Evolutionary conservation across 2,329 filamentous ascomycete species (phyloP), one percentile per base, ranked within the genome.

Genomic region (Hymenoscyphus fraxineus): DNA sequence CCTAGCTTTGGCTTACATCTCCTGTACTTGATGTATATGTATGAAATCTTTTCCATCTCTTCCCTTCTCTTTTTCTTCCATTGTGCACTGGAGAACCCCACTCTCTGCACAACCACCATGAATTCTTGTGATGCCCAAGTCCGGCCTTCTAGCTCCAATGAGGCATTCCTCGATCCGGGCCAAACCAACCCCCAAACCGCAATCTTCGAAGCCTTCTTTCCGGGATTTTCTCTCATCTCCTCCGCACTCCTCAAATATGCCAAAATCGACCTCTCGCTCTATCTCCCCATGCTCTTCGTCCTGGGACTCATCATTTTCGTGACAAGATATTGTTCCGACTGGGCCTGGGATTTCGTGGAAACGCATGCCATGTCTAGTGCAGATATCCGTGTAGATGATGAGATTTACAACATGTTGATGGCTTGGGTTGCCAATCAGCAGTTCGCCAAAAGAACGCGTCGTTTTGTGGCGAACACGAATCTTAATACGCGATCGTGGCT

Each of bases 401-500:
- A 91, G 73, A 85, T 89, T 64, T 91, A 90, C 78, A 88, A 88
- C 72, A 89, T 90, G 71, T 72, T 91, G 51, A 90, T 91, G 86
- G 81, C 80, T 32, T 91, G 88, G 88, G 81, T 91, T 2, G 81
- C 87, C 1, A 76, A 79, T 40, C 88, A 91, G 74, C 75, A 77
- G 3, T 90, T 90, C 68, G 81, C 86, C 22, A 81, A 83, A 66
- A 77, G 78, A 5, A 84, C 87, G 0, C 84, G 85, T 15, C 81
- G 82, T 56, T 88, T 90, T 68, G 81, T 90, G 12, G 88, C 85
- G 51, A 88, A 88, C 71, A 88, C 86, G 6, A 84, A 83, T 69
- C 72, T 87, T 41, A 84, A 81, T 70, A 85, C 80, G 2, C 79
- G 83, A 15, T 77, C 76, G 60, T 85, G 81, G 78, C 80, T 77